Conservation (phyloP, 2,329 filamentous ascomycete genomes). For the Neopestalotiopsis sp. region DNA sequence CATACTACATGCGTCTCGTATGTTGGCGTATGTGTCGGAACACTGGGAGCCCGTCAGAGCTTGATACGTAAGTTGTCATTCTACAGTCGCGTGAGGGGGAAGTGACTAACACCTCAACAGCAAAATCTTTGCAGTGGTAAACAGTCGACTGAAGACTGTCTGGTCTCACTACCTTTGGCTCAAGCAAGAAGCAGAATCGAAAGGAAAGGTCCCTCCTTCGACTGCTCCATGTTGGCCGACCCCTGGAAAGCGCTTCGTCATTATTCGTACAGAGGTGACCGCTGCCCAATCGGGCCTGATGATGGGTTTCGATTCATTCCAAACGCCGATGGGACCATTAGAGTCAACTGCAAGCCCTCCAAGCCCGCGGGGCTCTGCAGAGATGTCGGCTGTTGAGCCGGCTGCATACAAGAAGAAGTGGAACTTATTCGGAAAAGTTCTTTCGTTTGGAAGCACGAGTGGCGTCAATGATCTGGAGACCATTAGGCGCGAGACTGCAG, state of each 20-base stretch:
- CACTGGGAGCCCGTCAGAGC: slow-evolving; percentile 66
- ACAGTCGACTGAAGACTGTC: slow-evolving; percentile 70
- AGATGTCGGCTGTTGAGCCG: slow-evolving; percentile 22
- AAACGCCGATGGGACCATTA: slow-evolving; percentile 27
- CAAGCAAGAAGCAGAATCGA: slow-evolving; percentile 67
- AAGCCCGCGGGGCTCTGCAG: slow-evolving; percentile 13
- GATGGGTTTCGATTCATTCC: slow-evolving; percentile 55
- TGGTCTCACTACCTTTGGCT: slow-evolving; percentile 85
- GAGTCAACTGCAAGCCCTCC: not conserved
- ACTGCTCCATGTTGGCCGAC: slow-evolving; percentile 85
- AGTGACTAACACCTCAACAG: slow-evolving; percentile 47
- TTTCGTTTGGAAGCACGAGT: slow-evolving; percentile 49
- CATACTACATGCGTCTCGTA: slow-evolving; percentile 88
- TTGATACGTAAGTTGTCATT: slow-evolving; percentile 68
- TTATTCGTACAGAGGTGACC: slow-evolving; percentile 78
- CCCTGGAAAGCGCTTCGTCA: slow-evolving; percentile 84
- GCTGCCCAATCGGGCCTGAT: slow-evolving; percentile 53
- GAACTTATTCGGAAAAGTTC: slow-evolving; percentile 68
- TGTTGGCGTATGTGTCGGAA: slow-evolving; percentile 89
- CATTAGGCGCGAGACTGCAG: slow-evolving; percentile 55
- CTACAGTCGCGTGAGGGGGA: not conserved
- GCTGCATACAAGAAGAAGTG: slow-evolving; percentile 62
- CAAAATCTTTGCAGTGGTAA: slow-evolving; percentile 71
- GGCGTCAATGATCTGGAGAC: slow-evolving; percentile 55
- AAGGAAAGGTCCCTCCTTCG: slow-evolving; percentile 65